A percentile compares a stretch with the other conserved stretches of the same genome.
These are phyloP conservation scores for Cryptosporidium meleagridis DNA, from an alignment of 169 alveolate species.

Conservation along the genomic window DNA sequence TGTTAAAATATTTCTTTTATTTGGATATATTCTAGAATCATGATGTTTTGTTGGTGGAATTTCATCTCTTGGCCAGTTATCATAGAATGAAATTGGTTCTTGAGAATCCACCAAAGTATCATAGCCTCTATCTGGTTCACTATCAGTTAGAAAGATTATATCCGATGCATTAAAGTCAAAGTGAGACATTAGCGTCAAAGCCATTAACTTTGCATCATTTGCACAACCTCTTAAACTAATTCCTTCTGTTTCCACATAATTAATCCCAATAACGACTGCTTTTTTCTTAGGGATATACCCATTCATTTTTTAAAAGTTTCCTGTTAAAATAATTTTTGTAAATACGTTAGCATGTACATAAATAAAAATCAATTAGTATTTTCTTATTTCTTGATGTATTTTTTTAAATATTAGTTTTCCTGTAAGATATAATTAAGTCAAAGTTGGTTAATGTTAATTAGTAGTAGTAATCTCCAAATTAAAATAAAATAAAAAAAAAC, in stretches of 20 bases:
- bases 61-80: constrained; percentile 79
- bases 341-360: background rate
- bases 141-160: constrained; percentile 84
- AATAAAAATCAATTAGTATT: background rate
- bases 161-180: constrained; percentile 85
- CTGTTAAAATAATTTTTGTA: too few relatives aligned
- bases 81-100: constrained; percentile 77
- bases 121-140: constrained; percentile 80
- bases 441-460: background rate
- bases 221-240: constrained; percentile 86
- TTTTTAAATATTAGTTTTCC: background rate
- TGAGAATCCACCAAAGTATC: constrained; percentile 51
- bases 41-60: constrained; percentile 77
- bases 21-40: constrained; percentile 81
- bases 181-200: constrained; percentile 84
- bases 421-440: background rate
- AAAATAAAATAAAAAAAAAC: too few relatives aligned
- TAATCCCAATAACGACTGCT: constrained; percentile 91
- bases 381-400: background rate
- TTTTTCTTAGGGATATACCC: constrained; percentile 75
- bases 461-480: too few relatives aligned
- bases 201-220: constrained; percentile 89
- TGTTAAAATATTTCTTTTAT: constrained; percentile 84
- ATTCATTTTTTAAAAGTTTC: background rate
- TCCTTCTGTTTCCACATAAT: constrained; percentile 81